Conservation (phyloP, 768 basidiomycete genomes). For the Boletus sp. region DNA sequence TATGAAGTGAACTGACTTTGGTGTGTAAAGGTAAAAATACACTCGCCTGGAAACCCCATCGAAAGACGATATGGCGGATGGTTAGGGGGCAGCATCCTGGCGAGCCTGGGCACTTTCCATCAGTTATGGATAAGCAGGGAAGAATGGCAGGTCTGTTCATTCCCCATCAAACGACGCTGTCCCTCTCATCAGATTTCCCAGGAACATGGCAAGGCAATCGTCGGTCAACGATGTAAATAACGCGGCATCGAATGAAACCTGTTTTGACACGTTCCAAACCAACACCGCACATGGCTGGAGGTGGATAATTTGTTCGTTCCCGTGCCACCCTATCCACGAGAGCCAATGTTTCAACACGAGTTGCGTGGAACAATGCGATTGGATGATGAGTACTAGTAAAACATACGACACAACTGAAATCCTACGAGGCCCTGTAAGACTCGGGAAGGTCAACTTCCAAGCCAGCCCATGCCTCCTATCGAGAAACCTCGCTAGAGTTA, state of each 20-base stretch:
- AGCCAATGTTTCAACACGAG: neutral
- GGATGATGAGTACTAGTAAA: constrained; percentile 4
- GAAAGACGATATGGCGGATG: constrained; percentile 92
- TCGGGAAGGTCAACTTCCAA: constrained; percentile 41
- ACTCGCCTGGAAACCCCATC: constrained; percentile 85
- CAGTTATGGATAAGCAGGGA: constrained; percentile 94
- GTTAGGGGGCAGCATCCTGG: constrained; percentile 95
- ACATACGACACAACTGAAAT: constrained; percentile 10
- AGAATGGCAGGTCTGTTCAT: constrained; percentile 76
- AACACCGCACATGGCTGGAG: neutral
- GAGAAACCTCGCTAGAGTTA: constrained; percentile 16
- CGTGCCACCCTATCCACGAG: neutral
- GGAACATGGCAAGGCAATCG: constrained; percentile 83
- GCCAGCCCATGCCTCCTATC: constrained; percentile 13
- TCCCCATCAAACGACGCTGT: neutral
- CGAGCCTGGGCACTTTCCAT: constrained; percentile 95
- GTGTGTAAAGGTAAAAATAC: constrained; percentile 76
- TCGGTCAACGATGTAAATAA: constrained; percentile 84
- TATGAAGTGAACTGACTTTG: constrained; percentile 8
- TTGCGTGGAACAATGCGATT: constrained; percentile 12
- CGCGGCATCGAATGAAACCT: constrained; percentile 1
- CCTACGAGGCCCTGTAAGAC: constrained; percentile 12
- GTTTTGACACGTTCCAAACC: neutral
- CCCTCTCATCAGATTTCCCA: constrained; percentile 27
- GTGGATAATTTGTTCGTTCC: neutral